Evolutionary conservation across 768 basidiomycete species (phyloP).

Genomic region (Galerina marginata): DNA sequence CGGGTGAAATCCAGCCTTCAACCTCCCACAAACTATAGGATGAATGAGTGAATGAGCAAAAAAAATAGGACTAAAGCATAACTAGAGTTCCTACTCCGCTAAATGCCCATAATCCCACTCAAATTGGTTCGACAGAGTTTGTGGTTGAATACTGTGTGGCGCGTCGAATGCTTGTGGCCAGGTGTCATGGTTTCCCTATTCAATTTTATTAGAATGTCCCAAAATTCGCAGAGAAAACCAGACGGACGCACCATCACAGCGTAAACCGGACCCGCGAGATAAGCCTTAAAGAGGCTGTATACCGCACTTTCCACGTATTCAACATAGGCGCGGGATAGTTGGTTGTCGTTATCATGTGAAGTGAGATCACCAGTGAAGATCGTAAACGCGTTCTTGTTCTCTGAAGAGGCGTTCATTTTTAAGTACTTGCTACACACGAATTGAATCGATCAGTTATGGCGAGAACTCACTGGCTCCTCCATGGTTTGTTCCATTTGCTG

Average conservation of each 20-base stretch:
- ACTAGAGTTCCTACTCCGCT: not conserved
- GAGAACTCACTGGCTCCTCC: not conserved
- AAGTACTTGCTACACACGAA: not conserved
- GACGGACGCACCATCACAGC: not conserved
- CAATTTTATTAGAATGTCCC: no score
- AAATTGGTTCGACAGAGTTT: not conserved
- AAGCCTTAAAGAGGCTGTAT: slow-evolving; percentile 1
- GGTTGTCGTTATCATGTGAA: slow-evolving; percentile 4
- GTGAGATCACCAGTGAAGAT: slow-evolving; percentile 6
- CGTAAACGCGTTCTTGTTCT: not conserved
- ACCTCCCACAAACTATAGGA: not conserved
- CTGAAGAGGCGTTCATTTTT: not conserved
- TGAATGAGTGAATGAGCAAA: not conserved
- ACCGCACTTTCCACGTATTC: slow-evolving; percentile 3
- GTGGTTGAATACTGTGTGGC: slow-evolving; percentile 1
- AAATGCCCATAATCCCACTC: not conserved
- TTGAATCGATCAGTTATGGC: no score
- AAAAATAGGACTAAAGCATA: not conserved
- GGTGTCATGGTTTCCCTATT: slow-evolving; percentile 2
- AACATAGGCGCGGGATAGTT: not conserved
- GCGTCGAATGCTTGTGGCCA: slow-evolving; percentile 4
- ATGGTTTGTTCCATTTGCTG: not conserved
- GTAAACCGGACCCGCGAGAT: not conserved
- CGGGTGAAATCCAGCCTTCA: slow-evolving; percentile 4
- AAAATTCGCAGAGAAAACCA: not conserved